A percentile compares a stretch with the other conserved stretches of the same genome.
Conservation (phyloP, 164 flowering plant species). For the Magnolia sinica region DNA sequence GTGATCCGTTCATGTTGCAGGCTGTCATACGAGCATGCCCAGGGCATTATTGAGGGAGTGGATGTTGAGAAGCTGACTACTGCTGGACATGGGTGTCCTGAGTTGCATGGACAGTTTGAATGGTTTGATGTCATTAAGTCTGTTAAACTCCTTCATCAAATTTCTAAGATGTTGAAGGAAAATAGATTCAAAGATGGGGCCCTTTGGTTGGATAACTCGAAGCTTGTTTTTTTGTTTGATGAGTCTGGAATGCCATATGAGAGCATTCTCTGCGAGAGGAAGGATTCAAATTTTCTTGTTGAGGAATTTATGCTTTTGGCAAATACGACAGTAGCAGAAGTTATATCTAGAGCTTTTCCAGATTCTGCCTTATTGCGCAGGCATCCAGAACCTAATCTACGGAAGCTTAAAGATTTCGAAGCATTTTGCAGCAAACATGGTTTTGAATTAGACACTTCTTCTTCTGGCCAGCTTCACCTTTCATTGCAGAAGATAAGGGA, state of each 20-base stretch:
- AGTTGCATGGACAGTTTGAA: constrained; percentile 53
- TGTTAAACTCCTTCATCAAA: constrained; percentile 49
- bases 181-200: constrained; percentile 72
- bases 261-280: constrained; percentile 38
- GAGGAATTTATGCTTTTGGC: constrained; percentile 98
- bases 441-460: constrained; percentile 67
- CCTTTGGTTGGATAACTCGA: constrained; percentile 61
- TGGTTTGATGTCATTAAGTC: constrained; percentile 66
- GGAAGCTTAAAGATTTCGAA: constrained; percentile 80
- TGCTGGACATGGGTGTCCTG: constrained; percentile 31
- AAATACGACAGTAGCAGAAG: constrained; percentile 80
- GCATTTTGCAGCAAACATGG: constrained; percentile 74
- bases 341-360: constrained; percentile 79
- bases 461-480: constrained; percentile 60
- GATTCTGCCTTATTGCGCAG: constrained; percentile 73
- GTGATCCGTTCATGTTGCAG: constrained; percentile 86
- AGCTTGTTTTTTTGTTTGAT: constrained; percentile 60
- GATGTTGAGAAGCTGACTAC: constrained; percentile 20
- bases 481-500: constrained; percentile 60
- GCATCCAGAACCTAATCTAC: constrained; percentile 80
- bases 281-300: constrained; percentile 66
- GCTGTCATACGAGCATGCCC: constrained; percentile 83
- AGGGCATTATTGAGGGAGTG: constrained; percentile 66
- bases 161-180: constrained; percentile 58
- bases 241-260: constrained; percentile 73